Conservation (phyloP, 1,284 basidiomycete species). For the Tilletia caries region DNA sequence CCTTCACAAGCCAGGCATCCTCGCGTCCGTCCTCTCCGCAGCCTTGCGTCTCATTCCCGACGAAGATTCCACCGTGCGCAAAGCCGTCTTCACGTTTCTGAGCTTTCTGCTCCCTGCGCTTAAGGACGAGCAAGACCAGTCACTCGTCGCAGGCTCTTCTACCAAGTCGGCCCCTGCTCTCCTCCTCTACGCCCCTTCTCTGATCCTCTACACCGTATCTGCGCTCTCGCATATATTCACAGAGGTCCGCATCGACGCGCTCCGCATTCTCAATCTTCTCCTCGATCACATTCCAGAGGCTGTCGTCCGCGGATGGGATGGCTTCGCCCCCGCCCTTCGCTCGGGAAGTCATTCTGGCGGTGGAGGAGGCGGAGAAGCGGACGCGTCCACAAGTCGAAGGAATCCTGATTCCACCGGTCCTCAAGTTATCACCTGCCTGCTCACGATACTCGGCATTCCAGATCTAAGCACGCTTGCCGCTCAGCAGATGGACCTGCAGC, state of each 20-base stretch:
- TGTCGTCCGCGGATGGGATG: conserved; percentile 35
- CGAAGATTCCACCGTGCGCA: conserved; percentile 62
- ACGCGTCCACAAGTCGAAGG: conserved; percentile 14
- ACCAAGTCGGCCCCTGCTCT: conserved; percentile 19
- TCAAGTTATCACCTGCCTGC: conserved; percentile 38
- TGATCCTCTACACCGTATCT: conserved; percentile 80
- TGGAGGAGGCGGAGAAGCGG: neutral
- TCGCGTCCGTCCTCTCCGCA: conserved; percentile 67
- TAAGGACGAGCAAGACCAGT: conserved; percentile 58
- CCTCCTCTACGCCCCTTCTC: conserved; percentile 66
- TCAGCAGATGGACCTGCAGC: conserved; percentile 17
- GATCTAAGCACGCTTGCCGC: neutral
- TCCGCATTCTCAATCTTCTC: conserved; percentile 75
- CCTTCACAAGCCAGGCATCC: conserved; percentile 58
- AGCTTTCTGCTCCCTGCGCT: conserved; percentile 70
- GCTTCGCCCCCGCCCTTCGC: neutral
- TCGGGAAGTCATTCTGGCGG: conserved; percentile 12
- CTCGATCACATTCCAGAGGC: conserved; percentile 68
- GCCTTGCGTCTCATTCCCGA: conserved; percentile 67
- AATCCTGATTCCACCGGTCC: conserved; percentile 20
- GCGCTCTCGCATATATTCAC: conserved; percentile 93
- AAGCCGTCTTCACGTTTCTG: conserved; percentile 57
- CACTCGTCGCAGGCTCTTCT: neutral
- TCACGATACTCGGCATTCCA: conserved; percentile 41
- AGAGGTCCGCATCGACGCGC: conserved; percentile 83